Conservation (phyloP, 441 rosid species). For the Bruguiera hainesii region DNA sequence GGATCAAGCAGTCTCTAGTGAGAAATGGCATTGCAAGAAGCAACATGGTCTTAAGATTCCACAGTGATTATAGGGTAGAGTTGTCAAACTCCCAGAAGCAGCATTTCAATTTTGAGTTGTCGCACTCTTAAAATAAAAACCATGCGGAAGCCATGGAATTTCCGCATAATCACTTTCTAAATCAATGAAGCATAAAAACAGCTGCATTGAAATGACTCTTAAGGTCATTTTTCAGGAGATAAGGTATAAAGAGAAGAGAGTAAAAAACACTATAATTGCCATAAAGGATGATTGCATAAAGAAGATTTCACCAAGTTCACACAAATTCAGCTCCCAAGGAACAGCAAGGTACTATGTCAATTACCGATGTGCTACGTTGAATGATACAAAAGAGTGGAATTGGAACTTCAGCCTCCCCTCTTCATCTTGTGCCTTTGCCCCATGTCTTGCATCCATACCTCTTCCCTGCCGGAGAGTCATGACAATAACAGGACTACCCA, state of each 20-base stretch:
- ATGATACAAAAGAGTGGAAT: slow-evolving; percentile 94
- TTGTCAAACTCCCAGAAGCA: neutral
- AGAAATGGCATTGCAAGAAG: neutral
- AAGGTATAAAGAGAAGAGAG: too few relatives aligned
- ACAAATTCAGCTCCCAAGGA: neutral
- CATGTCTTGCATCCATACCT: slow-evolving; percentile 87
- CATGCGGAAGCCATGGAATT: neutral
- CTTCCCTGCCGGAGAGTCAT: slow-evolving; percentile 75
- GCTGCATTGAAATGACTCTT: too few relatives aligned
- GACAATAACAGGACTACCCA: slow-evolving; percentile 88
- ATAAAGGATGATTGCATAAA: too few relatives aligned
- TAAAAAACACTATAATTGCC: too few relatives aligned
- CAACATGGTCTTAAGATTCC: neutral
- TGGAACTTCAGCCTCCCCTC: slow-evolving; percentile 93
- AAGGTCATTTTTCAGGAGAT: too few relatives aligned
- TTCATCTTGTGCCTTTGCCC: slow-evolving; percentile 80
- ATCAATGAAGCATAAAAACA: neutral
- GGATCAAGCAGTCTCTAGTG: neutral
- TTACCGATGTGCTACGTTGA: slow-evolving; percentile 84
- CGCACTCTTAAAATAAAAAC: neutral
- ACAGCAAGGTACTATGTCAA: slow-evolving; percentile 1
- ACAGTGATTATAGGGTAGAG: neutral
- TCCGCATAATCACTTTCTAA: neutral
- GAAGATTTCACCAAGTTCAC: too few relatives aligned
- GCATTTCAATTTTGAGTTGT: neutral